Evolutionary conservation across 78 protist species (phyloP).

Genomic region (Diacronema lutheri): DNA sequence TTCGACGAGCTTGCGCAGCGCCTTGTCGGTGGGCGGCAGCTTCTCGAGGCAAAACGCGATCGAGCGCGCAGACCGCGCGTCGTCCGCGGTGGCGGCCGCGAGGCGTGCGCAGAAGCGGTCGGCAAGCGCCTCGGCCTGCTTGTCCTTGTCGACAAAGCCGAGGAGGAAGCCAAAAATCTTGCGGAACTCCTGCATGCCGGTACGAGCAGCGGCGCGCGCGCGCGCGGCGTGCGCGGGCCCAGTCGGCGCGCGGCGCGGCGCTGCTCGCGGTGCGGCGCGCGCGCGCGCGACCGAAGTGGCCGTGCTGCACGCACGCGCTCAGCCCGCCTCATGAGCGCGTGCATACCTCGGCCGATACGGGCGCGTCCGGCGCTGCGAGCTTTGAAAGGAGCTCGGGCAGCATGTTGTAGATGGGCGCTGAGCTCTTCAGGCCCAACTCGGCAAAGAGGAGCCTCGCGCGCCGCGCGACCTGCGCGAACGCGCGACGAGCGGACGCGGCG

Average conservation of each 20-base stretch:
- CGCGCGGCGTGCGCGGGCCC: background rate
- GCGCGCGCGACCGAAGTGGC: background rate
- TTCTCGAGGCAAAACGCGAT: background rate
- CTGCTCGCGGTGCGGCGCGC: background rate
- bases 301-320: background rate
- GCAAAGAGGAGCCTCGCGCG: slow-evolving; percentile 55
- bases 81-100: background rate
- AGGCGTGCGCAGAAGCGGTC: slow-evolving; percentile 83
- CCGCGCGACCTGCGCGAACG: too few species aligned
- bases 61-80: background rate
- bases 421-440: slow-evolving; percentile 44
- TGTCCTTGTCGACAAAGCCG: slow-evolving; percentile 69
- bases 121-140: slow-evolving; percentile 63
- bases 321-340: background rate
- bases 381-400: slow-evolving; percentile 83
- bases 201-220: background rate
- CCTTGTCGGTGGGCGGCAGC: background rate
- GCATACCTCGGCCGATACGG: background rate
- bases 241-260: background rate
- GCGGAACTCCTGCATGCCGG: background rate
- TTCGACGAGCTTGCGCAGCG: background rate
- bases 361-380: slow-evolving; percentile 15
- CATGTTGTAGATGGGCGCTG: slow-evolving; percentile 71
- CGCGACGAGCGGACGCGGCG: too few species aligned
- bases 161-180: slow-evolving; percentile 63